A percentile compares a stretch with the other conserved stretches of the same genome.
phyloP scores from a whole-genome alignment of 2,329 filamentous ascomycete species.

The Colletotrichum sp. region DNA sequence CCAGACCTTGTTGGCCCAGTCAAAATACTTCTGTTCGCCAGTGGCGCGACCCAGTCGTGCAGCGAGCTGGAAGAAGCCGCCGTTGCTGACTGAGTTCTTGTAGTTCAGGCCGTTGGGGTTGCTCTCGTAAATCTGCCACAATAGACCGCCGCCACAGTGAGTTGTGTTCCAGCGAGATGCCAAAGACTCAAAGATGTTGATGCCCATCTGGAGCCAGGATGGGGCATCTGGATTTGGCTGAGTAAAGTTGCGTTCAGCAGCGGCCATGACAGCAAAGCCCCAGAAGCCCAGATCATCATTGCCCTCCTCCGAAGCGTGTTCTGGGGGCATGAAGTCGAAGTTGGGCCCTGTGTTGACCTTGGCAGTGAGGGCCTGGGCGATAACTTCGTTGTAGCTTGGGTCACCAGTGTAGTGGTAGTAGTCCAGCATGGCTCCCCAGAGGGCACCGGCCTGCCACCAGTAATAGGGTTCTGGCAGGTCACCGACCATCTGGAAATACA shows the following conservation, averaged over 20 bases:
- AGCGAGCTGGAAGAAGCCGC: constrained; percentile 81
- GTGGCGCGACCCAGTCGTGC: constrained; percentile 76
- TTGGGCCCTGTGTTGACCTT: constrained; percentile 60
- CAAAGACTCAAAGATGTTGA: constrained; percentile 77
- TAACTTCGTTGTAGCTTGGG: constrained; percentile 62
- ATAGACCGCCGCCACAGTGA: constrained; percentile 73
- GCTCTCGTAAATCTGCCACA: constrained; percentile 81
- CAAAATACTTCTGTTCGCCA: constrained; percentile 66
- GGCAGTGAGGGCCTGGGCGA: constrained; percentile 63
- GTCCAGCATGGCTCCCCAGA: constrained; percentile 72
- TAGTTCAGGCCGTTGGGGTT: constrained; percentile 80
- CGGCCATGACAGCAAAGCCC: constrained; percentile 70
- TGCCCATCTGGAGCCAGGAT: constrained; percentile 69
- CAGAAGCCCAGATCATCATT: constrained; percentile 81
- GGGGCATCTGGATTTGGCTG: constrained; percentile 62
- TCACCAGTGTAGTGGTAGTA: constrained; percentile 73
- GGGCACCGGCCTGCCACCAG: constrained; percentile 70
- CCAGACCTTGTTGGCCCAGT: constrained; percentile 72
- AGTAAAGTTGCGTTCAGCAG: constrained; percentile 72
- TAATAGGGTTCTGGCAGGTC: constrained; percentile 72
- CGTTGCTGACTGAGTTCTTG: constrained; percentile 84
- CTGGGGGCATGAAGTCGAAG: constrained; percentile 64
- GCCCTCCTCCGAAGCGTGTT: constrained; percentile 64
- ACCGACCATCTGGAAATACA: constrained; percentile 52
- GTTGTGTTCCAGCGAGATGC: constrained; percentile 71